phyloP scores from a whole-genome alignment of 352 stramenopile species.

The Pythium monospermum region DNA sequence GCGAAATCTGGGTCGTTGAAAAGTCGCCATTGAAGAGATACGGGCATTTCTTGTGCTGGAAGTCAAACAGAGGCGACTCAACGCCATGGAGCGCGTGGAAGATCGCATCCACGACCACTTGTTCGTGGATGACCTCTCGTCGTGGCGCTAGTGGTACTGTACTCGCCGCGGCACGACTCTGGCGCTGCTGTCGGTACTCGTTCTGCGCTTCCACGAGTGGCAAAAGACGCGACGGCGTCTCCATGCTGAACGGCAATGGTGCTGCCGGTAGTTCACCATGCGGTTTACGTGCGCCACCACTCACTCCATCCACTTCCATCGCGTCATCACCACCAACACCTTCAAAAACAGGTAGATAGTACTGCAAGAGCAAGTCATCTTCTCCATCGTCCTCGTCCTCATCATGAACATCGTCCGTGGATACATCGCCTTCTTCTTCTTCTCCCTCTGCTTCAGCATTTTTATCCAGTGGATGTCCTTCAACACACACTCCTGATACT shows the following conservation, averaged over 20 bases:
- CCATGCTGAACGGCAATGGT: constrained; percentile 7
- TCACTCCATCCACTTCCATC: constrained; percentile 7
- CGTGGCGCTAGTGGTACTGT: constrained; percentile 7
- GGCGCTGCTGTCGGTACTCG: background rate
- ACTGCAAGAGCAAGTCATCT: constrained; percentile 38
- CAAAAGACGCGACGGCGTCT: constrained; percentile 2
- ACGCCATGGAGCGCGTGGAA: constrained; percentile 59
- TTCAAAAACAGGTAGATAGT: constrained; percentile 25
- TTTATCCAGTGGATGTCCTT: too few species aligned
- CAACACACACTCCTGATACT: background rate
- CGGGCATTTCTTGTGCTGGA: background rate
- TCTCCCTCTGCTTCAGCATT: too few species aligned
- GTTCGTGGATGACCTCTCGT: constrained; percentile 44
- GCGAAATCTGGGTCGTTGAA: constrained; percentile 11
- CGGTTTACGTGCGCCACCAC: background rate
- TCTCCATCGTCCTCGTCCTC: constrained; percentile 8
- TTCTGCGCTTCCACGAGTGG: constrained; percentile 2
- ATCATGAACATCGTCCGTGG: constrained; percentile 5
- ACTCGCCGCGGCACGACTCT: background rate
- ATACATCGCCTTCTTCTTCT: background rate
- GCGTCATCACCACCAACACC: background rate
- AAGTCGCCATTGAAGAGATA: constrained; percentile 34
- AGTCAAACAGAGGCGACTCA: constrained; percentile 48
- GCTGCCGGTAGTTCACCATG: background rate
- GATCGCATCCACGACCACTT: constrained; percentile 36